Evolutionary conservation across 495 filamentous ascomycete genomes (phyloP), one percentile per base, ranked within the genome.

Genomic region (Barbatosphaeria neglecta): DNA sequence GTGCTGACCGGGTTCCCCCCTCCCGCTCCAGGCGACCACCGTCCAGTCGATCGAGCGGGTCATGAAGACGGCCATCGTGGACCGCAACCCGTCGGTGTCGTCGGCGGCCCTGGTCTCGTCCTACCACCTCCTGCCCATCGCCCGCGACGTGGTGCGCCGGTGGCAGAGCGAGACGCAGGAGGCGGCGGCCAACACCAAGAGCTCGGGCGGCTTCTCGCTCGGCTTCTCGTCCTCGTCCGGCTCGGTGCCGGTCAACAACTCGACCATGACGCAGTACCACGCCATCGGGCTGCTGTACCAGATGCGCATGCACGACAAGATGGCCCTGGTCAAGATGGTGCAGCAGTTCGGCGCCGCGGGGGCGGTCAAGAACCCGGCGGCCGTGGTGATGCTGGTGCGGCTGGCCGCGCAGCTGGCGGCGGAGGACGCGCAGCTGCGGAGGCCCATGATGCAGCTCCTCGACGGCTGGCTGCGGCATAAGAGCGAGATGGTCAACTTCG

Each of bases 281-380:
- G 92, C 92, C 43, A 96, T 99, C 72, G 92, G 93, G 41, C 78
- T 99, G 28, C 65, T 99, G 39, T 97, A 96, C 60, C 92, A 97
- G 68, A 96, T 99, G 90, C 84, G 92, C 57, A 84, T 84, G 47
- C 87, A 95, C 52, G 92, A 99, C 64, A 79, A 92, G 57, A 99
- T 97, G 93, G 86, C 90, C 6, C 67, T 99, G 54, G 92, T 97
- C n/a, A 99, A 97, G 76, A 96, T 99, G 93, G 92, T 97, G 13
- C 92, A 99, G 67, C 93, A 97, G 61, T 96, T 94, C 58, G 86
- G 87, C 25, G 82, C 83, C 44, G 83, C 90, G 7, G 89, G 90
- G 38, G 87, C 84, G 20, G 83, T 95, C 44, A 96, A 95, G 76
- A 96, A 86, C 62, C 89, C 90, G 13, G 89, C 90, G 33, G 92